phyloP scores from a whole-genome alignment of 345 rosid species.

The Chamaenerion angustifolium region DNA sequence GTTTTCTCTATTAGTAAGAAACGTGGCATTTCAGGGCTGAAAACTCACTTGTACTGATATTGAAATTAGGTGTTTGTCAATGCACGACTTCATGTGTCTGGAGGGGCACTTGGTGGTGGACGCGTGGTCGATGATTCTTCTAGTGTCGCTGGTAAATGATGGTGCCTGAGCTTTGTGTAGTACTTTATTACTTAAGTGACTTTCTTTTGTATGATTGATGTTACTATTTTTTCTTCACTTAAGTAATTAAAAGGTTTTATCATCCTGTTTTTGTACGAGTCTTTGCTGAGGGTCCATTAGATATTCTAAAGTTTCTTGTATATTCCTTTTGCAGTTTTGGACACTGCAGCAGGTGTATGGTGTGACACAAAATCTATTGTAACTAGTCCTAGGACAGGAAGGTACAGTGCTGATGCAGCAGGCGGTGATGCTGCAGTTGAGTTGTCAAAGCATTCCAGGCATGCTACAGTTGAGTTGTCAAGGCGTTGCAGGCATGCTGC shows the following conservation, averaged over 20 bases:
- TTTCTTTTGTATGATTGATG: background rate
- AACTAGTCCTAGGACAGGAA: slow-evolving; percentile 85
- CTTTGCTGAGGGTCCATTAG: too few species aligned
- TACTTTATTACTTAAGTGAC: background rate
- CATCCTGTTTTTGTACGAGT: too few species aligned
- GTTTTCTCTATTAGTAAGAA: slow-evolving; percentile 3
- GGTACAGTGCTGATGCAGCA: slow-evolving; percentile 88
- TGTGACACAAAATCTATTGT: slow-evolving; percentile 98
- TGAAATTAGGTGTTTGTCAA: slow-evolving; percentile 80
- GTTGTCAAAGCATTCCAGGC: too few species aligned
- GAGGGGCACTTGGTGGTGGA: slow-evolving; percentile 99
- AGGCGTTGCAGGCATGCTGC: slow-evolving; percentile 99
- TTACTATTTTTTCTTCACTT: too few species aligned
- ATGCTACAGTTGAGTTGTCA: too few species aligned
- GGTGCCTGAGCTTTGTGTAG: slow-evolving; percentile 1
- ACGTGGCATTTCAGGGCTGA: too few species aligned
- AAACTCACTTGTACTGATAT: background rate
- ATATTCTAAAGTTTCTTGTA: too few species aligned
- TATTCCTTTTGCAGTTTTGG: slow-evolving; percentile 65
- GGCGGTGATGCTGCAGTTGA: slow-evolving; percentile 97
- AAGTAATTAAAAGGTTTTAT: too few species aligned
- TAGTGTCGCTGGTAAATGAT: slow-evolving; percentile 78
- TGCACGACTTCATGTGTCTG: slow-evolving; percentile 97
- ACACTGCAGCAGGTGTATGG: slow-evolving; percentile 99
- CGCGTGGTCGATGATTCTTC: slow-evolving; percentile 99